A percentile compares a stretch with the other conserved stretches of the same genome.
These are phyloP conservation scores for Gonium pectorale DNA, from an alignment of 139 green algal genomes.

Conservation along the genomic window DNA sequence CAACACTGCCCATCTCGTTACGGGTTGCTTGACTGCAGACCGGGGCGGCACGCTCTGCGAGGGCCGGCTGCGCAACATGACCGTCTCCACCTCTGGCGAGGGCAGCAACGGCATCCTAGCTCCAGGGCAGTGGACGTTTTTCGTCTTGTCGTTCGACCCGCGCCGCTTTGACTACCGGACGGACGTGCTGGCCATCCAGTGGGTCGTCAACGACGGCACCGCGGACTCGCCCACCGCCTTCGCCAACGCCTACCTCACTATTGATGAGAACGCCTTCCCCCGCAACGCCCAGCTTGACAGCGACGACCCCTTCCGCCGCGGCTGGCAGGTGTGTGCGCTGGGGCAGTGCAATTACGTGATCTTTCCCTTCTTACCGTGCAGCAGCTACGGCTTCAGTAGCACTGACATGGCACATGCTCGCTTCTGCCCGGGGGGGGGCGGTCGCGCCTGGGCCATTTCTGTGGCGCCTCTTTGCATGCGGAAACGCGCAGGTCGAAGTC, in stretches of 20 bases:
- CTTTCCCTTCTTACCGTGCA: no score
- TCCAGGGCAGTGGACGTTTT: constrained; percentile 47
- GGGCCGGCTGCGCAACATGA: background rate
- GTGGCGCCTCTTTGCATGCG: no score
- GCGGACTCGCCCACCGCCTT: background rate
- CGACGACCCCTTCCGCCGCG: background rate
- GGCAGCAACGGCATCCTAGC: background rate
- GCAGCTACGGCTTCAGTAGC: no score
- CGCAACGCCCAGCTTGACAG: constrained; percentile 1
- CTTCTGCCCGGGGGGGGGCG: no score
- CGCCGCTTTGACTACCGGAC: background rate
- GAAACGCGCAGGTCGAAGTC: no score
- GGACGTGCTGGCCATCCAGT: constrained; percentile 42
- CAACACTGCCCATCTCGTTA: no score
- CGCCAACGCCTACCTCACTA: constrained; percentile 48
- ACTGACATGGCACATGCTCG: no score
- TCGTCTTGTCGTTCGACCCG: constrained; percentile 24
- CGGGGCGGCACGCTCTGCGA: constrained; percentile 35
- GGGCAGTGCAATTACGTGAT: no score
- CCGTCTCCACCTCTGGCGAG: background rate
- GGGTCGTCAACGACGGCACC: constrained; percentile 29
- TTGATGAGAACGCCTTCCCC: constrained; percentile 45
- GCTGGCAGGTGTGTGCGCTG: background rate
- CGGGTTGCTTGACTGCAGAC: no score
- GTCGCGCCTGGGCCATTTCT: no score